Base-by-base conservation (phyloP, 1,139 yeast species). In the Lodderomyces pseudojiufengensis region DNA sequence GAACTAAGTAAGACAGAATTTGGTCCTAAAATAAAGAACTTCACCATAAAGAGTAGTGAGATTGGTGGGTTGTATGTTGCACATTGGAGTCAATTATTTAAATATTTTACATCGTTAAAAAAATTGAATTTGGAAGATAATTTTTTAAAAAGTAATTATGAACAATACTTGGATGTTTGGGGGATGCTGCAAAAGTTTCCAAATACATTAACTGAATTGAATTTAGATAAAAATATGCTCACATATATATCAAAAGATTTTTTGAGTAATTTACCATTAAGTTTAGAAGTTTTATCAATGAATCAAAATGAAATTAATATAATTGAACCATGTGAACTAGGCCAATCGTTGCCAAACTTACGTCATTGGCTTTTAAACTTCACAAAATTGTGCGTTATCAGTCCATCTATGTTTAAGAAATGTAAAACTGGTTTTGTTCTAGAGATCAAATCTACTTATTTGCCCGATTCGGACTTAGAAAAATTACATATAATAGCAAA, bases 31-130 rank as follows among this genome's bases (percentile, higher is more conserved):
- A 39, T 66, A 27, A 42, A 41, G 4, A 31, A 41, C 12, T 25
- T 68, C 3, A 50, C 63, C 15, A 55, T 68, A 18, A 44, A 46
- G 18, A 52, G 61, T 10, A 60, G 70, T n/a, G 68, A 66, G 36
- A 58, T 68, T 3, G 73, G 74, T 2, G 52, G 54, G 22, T 53
- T 59, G 35, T 65, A 51, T 40, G 55, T 56, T 3, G 40, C 50
- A 4, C 59, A 55, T 28, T 68, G 73, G 73, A 51, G 61, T 21
- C 52, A 51, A 32, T 45, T 66, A 8, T 55, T 68, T 27, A 38
- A 41, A 9, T 47, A 54, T 18, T 63, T 65, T 32, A 38, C 39
- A 4, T 51, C 51, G 31, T 37, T 63, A 11, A 34, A 42, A 12
- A 37, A 29, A 9, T 50, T 68, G 24, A 54, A 63, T 36, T 46